Evolutionary conservation across 192 early-diverging fungal species (phyloP), one percentile per base, ranked within the genome.

Genomic region (Obelidium mucronatum): DNA sequence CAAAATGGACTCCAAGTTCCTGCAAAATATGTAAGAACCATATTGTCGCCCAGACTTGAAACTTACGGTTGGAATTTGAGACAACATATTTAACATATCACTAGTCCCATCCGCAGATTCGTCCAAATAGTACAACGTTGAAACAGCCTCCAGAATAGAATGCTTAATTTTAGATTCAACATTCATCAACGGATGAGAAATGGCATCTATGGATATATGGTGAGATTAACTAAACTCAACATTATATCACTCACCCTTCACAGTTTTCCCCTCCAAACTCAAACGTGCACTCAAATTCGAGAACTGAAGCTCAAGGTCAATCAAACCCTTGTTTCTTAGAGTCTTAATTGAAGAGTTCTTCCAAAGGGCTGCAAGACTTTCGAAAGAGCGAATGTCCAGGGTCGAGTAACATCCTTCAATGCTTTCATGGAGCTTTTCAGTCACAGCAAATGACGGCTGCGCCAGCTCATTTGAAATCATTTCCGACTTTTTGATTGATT

Each of bases 71-170:
- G 88, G 90, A 51, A 88, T 71, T 35, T 80, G 40, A 76, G 80
- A 60, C 70, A 86, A 26, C 53, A 53, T 76, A 54, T 54, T 74
- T 54, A 33, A 78, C 80, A 73, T 84, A 79, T 42, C 81, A 74
- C 36, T 75, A 78, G 36, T 82, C 78, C 42, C 59, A 64, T 36
- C 35, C 35, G 62, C 15, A 44, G 44, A 30, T 60, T 92, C 86
- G 66, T 92, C 86, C 6, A 93, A 80, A 69, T 87, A 89, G 66
- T 92, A 93, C 19, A 93, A 64, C 0, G 92, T 92, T 17, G 90
- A 85, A 40, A 90, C 81, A 4, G 87, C 91, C 63, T 93, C 92
- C 11, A 92, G 74, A 28, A 93, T 65, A 8, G 86, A 86, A n/a
- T 79, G 75, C 82, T 91, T 92, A 35, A 90, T 76, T 36, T 91